These are phyloP conservation scores for Sophora flavescens DNA, from an alignment of 306 rosid genomes.

Conservation along the genomic window DNA sequence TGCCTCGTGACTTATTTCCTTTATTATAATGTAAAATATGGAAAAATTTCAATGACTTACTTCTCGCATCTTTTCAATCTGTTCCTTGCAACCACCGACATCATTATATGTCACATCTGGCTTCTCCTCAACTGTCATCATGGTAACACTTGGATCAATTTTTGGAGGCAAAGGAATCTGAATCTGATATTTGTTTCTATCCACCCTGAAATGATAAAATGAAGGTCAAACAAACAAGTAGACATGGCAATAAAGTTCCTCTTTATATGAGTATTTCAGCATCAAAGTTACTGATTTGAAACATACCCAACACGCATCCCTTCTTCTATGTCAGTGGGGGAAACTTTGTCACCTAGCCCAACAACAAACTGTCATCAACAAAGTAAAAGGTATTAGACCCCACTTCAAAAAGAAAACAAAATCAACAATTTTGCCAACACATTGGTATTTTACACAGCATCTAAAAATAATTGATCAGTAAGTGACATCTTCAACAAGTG, in stretches of 20 bases:
- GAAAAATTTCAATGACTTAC: constrained; percentile 50
- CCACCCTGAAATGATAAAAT: constrained; percentile 72
- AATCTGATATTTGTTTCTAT: constrained; percentile 96
- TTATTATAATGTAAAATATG: background rate
- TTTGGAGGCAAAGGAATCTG: constrained; percentile 99
- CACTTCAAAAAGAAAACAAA: constrained; percentile 14
- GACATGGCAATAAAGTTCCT: background rate
- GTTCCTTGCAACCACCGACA: constrained; percentile 99
- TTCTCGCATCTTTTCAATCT: constrained; percentile 97
- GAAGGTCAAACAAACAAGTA: constrained; percentile 47
- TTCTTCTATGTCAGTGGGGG: constrained; percentile 99
- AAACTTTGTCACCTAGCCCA: constrained; percentile 98
- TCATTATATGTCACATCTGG: constrained; percentile 99
- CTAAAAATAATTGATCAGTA: background rate
- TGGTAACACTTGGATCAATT: constrained; percentile 97
- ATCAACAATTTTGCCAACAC: background rate
- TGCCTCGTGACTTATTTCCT: background rate
- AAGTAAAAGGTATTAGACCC: constrained; percentile 49
- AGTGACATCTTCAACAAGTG: constrained; percentile 24
- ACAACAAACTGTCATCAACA: constrained; percentile 85
- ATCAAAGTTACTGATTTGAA: constrained; percentile 18
- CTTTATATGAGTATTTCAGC: constrained; percentile 7
- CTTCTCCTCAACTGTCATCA: constrained; percentile 99
- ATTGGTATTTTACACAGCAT: constrained; percentile 18
- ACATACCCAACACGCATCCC: constrained; percentile 99